Percentiles rank a stretch among this genome's conserved stretches.
These are phyloP conservation scores for Aspergillus uvarum DNA, from an alignment of 2,329 filamentous ascomycete species.

Conservation along the genomic window DNA sequence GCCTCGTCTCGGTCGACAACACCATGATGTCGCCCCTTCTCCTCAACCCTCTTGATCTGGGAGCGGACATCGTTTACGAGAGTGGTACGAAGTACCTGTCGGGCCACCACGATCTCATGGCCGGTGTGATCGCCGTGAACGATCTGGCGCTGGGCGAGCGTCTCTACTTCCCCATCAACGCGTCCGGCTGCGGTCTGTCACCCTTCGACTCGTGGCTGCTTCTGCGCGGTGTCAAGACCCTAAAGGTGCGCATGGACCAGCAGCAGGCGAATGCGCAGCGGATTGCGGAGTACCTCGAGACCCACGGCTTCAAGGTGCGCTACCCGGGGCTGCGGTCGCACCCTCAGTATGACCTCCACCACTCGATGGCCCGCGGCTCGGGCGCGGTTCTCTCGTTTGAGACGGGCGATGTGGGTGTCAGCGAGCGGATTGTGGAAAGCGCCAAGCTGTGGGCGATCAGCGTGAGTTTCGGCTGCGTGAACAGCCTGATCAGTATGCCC, in stretches of 20 bases:
- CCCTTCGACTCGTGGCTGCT: conserved; percentile 96
- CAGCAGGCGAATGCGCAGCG: conserved; percentile 89
- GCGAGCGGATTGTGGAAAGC: conserved; percentile 90
- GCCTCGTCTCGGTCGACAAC: conserved; percentile 92
- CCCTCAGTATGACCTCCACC: conserved; percentile 93
- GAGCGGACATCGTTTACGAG: conserved; percentile 95
- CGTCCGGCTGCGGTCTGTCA: conserved; percentile 87
- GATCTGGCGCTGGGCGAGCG: conserved; percentile 77
- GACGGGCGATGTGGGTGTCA: conserved; percentile 79
- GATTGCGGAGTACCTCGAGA: conserved; percentile 90
- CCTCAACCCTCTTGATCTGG: conserved; percentile 87
- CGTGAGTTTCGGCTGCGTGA: conserved; percentile 97
- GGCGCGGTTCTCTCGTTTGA: conserved; percentile 96
- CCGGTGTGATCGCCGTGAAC: conserved; percentile 91
- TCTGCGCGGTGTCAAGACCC: conserved; percentile 91
- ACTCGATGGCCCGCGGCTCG: conserved; percentile 90
- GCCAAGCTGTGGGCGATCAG: conserved; percentile 91
- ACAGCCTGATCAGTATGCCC: conserved; percentile 98
- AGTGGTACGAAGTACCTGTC: conserved; percentile 97
- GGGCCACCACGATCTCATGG: conserved; percentile 98
- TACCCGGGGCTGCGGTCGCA: conserved; percentile 94
- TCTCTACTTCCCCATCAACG: conserved; percentile 96
- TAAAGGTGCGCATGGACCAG: conserved; percentile 98
- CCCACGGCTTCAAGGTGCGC: conserved; percentile 87
- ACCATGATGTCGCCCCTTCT: conserved; percentile 98